A percentile compares a stretch with the other conserved stretches of the same genome.
Evolutionary conservation across 495 filamentous ascomycete genomes (phyloP).

Genomic region (Cenococcum geophilum): DNA sequence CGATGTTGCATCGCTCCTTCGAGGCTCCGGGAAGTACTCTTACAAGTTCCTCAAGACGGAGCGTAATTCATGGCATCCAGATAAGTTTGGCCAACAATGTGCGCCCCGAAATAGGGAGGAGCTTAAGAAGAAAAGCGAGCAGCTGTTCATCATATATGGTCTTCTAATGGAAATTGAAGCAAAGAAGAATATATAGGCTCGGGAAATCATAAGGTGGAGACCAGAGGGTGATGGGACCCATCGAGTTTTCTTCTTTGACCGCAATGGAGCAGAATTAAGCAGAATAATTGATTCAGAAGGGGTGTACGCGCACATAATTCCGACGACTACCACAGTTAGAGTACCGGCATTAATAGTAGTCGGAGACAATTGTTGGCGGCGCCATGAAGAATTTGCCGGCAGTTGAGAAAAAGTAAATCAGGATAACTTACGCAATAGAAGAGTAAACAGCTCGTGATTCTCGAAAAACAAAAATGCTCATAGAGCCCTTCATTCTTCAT

Average conservation of each 20-base stretch:
- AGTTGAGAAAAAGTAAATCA: not conserved
- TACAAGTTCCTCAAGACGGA: slow-evolving; percentile 14
- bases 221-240: no score
- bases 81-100: slow-evolving; percentile 18
- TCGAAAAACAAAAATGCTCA: slow-evolving; percentile 1
- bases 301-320: no score
- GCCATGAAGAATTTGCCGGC: slow-evolving; percentile 8
- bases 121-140: slow-evolving; percentile 13
- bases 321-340: not conserved
- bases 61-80: slow-evolving; percentile 22
- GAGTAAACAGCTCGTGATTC: slow-evolving; percentile 7
- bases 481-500: not conserved
- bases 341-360: not conserved
- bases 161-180: slow-evolving; percentile 11
- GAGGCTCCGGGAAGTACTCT: slow-evolving; percentile 7
- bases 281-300: no score
- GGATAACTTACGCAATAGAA: not conserved
- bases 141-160: slow-evolving; percentile 18
- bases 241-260: no score
- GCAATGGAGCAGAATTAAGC: no score
- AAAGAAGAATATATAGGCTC: not conserved
- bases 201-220: not conserved
- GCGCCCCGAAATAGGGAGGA: slow-evolving; percentile 4
- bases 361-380: slow-evolving; percentile 2
- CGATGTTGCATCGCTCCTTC: slow-evolving; percentile 14